Base-by-base conservation (phyloP, 2,329 filamentous ascomycete species). In the Aureobasidium sp. region DNA sequence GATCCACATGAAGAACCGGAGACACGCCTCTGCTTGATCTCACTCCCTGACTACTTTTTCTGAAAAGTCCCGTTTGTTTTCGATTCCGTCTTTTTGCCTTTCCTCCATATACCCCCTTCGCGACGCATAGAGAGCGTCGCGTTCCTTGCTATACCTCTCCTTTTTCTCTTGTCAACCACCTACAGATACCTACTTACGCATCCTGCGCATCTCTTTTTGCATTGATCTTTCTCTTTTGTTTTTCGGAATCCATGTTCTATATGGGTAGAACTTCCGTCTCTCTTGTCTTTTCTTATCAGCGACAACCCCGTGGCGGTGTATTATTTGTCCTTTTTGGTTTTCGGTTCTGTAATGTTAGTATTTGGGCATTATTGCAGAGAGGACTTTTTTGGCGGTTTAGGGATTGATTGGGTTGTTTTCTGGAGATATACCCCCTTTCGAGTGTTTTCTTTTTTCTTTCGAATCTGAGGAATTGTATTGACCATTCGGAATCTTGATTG, bases 1-100 rank as follows among this genome's bases (percentile, higher is more conserved):
- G 77, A 77, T 84, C 69, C 78, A 83, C 72, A 77, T 81, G 79
- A 78, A 83, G 77, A 70, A 45, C 6, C 37, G 59, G 3, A 61
- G 48, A 45, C 47, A 59, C 27, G 54, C 32, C 11, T 48, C 54
- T 39, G n/a, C 32, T 48, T 59, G 34, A 59, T 59, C 41, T 44
- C 53, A 42, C 3, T 9, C 13, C 8, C 8, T 21, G 42, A 16
- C 27, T 8, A 16, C 37, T 16, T 51, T 34, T 32, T 25, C 27
- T n/a, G 30, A 50, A 51, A 51, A 39, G 34, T 54, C n/a, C 13
- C 37, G 11, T 54, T 27, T 32, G 25, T 54, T 54, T 53, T 29
- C 21, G 10, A n/a, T 29, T 25, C 16, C 14, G 25, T 29, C 6
- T 27, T 21, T 57, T 32, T 29, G 21, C 21, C 29, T 4, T 39